Base-by-base conservation (phyloP, 2,329 filamentous ascomycete genomes). In the Lachnellula hyalina region DNA sequence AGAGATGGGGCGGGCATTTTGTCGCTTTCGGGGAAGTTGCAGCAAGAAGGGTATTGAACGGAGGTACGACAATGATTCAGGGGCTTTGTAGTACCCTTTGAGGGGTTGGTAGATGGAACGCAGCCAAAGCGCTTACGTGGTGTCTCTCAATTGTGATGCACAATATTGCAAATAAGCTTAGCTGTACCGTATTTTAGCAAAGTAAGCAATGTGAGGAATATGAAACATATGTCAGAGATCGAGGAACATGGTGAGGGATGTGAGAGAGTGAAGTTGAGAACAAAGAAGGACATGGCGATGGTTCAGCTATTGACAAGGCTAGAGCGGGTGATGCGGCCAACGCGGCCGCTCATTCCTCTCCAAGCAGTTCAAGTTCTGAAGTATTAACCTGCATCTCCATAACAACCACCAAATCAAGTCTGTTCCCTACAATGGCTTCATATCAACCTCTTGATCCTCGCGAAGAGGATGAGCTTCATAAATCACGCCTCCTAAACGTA, bases 401-500 rank as follows among this genome's bases (percentile, higher is more conserved):
- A 25, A 25, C 36, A 52, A 46, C 23, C 38, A 12, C 14, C 46
- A 23, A 32, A 3, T 42, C 35, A 42, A 40, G 25, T 1, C 23
- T 8, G 1, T 41, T 6, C n/a, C 32, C 45, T 48, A 49, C 72
- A 47, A 83, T 83, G 81, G 69, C 75, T 51, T 73, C 69, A 3
- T 91, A 86, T 76, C 78, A 81, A 45, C 75, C 92, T 47, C 77
- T 95, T 48, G 86, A 90, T 53, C 86, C 88, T 63, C 79, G 81
- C 60, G 87, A 90, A 61, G 87, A 91, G 74, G 86, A 90, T 70
- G 86, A 90, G 60, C 85, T 96, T 38, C 93, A 96, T 76, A 93
- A 92, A 67, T 81, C 82, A 32, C 89, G 93, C 42, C 86, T 96
- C 4, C 81, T 96, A 38, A 89, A 89, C 60, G 87, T 96, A 58